Base-by-base conservation (phyloP, 2,329 filamentous ascomycete species). In the Nemania sp. region DNA sequence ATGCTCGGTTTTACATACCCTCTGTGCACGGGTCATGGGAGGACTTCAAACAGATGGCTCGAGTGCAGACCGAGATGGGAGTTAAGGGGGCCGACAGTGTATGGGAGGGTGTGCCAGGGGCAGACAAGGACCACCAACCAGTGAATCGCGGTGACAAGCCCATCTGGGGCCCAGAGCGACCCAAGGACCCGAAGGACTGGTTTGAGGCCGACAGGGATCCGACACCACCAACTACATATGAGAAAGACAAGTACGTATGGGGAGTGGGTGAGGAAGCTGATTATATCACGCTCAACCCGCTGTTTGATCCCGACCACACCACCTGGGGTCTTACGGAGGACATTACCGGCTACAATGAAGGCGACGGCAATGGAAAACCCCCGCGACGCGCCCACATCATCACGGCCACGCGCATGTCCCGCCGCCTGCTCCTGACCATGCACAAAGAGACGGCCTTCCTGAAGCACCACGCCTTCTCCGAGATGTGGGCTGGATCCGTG, bases 401-500 rank as follows among this genome's bases (percentile, higher is more conserved):
- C 73, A 94, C 93, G 0, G 89, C 92, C 0, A 90, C 90, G 0
- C 87, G 94, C 54, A 89, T 98, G 78, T 95, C 90, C 12, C 87
- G 88, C 50, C 87, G 87, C 48, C 85, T 97, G 49, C 82, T 98
- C 13, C 80, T 87, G 63, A 89, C 89, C 17, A 98, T 98, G 94
- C 94, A 98, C 79, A 85, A 87, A 57, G 92, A 97, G 79, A 97
- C 93, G 3, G 87, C 88, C 32, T 84, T 91, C 69, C 88, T 89
- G 72, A 93, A 92, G 69, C 90, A 96, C 75, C 90, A 91, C 65
- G 96, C 95, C 79, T 96, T 96, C 74, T 91, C 92, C 0, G 94
- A 98, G 76, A 97, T 97, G 93, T 97, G 92, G 92, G 91, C 93
- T 0, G 89, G 89, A 1, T 95, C 90, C 0, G 87, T 91, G 1